Percentiles rank a stretch among this genome's conserved stretches.
Conservation (phyloP, 106 monocot species). For the Vanilla planifolia region DNA sequence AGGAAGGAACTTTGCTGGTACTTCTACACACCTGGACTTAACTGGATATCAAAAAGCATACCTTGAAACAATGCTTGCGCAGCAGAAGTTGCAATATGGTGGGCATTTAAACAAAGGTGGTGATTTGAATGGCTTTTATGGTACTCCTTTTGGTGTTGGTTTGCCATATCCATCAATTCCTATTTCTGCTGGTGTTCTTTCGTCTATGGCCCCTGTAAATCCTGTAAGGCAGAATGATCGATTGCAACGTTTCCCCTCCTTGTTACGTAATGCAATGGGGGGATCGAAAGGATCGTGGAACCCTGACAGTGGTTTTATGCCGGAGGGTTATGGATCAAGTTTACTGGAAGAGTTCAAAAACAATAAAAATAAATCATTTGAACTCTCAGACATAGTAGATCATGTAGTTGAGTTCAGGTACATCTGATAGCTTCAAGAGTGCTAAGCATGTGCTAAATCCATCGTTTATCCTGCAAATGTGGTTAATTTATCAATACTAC, state of each 20-base stretch:
- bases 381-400: constrained; percentile 65
- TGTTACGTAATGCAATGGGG: constrained; percentile 23
- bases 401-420: constrained; percentile 95
- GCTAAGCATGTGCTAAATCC: neutral
- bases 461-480: neutral
- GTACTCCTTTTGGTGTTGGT: constrained; percentile 28
- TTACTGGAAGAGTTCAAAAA: constrained; percentile 86
- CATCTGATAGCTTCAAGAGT: constrained; percentile 2
- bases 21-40: constrained; percentile 25
- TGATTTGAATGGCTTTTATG: constrained; percentile 43
- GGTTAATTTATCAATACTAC: neutral
- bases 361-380: constrained; percentile 56
- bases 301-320: constrained; percentile 29
- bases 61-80: constrained; percentile 46
- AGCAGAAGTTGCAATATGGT: constrained; percentile 55
- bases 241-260: constrained; percentile 33
- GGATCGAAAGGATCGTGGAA: constrained; percentile 42
- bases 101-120: constrained; percentile 38
- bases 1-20: constrained; percentile 31
- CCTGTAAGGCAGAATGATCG: constrained; percentile 39
- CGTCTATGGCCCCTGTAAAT: constrained; percentile 33
- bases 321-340: constrained; percentile 36
- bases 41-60: constrained; percentile 58
- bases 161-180: constrained; percentile 41
- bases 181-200: constrained; percentile 19